Base-by-base conservation (phyloP, 1,139 yeast genomes). In the Pichia sp. region DNA sequence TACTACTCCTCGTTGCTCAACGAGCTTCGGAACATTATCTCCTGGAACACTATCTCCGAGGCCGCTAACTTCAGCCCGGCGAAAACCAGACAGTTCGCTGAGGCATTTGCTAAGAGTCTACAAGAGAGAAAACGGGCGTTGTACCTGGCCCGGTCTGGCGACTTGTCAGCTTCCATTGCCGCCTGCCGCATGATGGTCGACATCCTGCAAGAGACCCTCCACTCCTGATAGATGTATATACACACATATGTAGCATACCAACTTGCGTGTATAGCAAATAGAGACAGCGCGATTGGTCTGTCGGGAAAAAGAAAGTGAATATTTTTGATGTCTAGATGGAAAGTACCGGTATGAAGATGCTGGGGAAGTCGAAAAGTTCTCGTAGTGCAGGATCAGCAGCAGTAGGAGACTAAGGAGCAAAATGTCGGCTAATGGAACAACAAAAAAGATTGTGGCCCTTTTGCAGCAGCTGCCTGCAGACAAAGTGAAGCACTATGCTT, bases 401-500 rank as follows among this genome's bases (percentile, higher is more conserved):
- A 36, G 15, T 36, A 42, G 13, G 13, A 46, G 19, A 7, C 11
- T 13, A 8, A 29, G 7, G 13, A 30, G 34, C 29, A 49, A 3
- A 3, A 59, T 59, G 60, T 54, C 60, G 7, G 26, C 51, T 6
- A 50, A 57, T 7, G 76, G 34, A 23, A 52, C 64, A 2, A 63
- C 62, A 5, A 74, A 73, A 59, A 69, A 71, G 48, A 67, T 79
- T 16, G 74, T 79, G 8, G 67, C 67, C 32, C 61, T 74, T 3
- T 61, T 79, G 26, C 78, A 78, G 53, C 69, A 66, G 45, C 67
- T 78, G 36, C 95, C 93, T 19, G 77, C 80, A 61, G 93, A 86
- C 61, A 77, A 84, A 58, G 75, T 87, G 56, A 78, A 78, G 62
- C 89, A 85, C 65, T 76, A 83, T 62, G 80, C 86, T 0, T 83